A percentile compares a stretch with the other conserved stretches of the same genome.
Conservation (phyloP, 345 rosid genomes). For the Garcia nutans region DNA sequence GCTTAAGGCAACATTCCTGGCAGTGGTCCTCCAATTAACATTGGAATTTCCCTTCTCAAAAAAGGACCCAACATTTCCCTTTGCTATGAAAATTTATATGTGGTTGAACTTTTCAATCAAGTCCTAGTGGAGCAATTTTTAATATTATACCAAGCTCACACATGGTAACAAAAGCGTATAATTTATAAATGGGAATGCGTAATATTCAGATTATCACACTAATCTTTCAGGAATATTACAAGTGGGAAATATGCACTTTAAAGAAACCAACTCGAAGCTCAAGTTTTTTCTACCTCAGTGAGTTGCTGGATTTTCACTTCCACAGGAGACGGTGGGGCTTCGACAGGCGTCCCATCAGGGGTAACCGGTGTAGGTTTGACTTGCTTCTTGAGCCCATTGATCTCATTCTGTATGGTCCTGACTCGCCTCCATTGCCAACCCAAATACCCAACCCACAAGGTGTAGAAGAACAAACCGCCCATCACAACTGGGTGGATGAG, state of each 20-base stretch:
- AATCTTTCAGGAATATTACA: neutral
- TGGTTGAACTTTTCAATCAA: too few species aligned
- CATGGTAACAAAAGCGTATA: neutral
- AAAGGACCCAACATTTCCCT: too few species aligned
- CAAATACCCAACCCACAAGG: conserved; percentile 71
- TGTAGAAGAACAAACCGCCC: conserved; percentile 61
- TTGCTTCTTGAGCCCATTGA: conserved; percentile 70
- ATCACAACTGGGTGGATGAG: conserved; percentile 70
- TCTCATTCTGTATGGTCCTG: conserved; percentile 62
- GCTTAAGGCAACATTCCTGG: too few species aligned
- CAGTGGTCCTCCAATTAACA: too few species aligned
- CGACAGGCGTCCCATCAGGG: conserved; percentile 55
- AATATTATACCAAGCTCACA: too few species aligned
- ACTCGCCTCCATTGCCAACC: conserved; percentile 99
- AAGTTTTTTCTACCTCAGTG: conserved; percentile 43
- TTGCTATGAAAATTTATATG: too few species aligned
- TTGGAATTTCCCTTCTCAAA: too few species aligned
- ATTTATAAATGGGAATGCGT: neutral
- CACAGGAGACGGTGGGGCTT: conserved; percentile 49
- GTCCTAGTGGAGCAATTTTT: too few species aligned
- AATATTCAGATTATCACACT: neutral
- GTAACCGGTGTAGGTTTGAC: conserved; percentile 64
- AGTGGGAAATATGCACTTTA: neutral
- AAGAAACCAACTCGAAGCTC: neutral
- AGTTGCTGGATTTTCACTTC: conserved; percentile 59